Evolutionary conservation across 2,329 filamentous ascomycete species (phyloP).

Genomic region (Ambrosiella cleistominuta): DNA sequence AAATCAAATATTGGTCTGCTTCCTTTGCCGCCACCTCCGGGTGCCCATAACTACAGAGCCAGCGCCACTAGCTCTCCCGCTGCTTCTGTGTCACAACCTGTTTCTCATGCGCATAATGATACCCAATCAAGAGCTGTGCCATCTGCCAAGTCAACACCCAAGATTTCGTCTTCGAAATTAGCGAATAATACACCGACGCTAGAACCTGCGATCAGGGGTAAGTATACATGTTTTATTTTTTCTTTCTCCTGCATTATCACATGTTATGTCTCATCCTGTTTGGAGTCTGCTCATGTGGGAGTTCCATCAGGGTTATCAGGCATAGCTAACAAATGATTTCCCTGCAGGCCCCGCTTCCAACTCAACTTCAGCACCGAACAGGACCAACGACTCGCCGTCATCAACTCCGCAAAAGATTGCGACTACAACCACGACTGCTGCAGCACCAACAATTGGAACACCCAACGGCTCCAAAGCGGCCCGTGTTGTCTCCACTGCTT

Average conservation of each 20-base stretch:
- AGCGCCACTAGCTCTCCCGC: constrained; percentile 40
- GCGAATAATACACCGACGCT: constrained; percentile 15
- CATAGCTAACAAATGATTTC: constrained; percentile 12
- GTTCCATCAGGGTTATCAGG: constrained; percentile 4
- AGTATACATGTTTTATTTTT: no score
- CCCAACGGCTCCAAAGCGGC: constrained; percentile 26
- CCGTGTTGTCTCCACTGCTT: background rate
- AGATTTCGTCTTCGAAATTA: constrained; percentile 7
- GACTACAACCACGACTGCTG: constrained; percentile 15
- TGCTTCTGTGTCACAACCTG: constrained; percentile 28
- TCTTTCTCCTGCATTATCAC: background rate
- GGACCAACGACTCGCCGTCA: background rate
- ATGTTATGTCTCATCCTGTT: constrained; percentile 3
- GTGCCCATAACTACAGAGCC: constrained; percentile 30
- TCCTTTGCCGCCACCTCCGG: constrained; percentile 78
- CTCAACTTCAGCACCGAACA: background rate
- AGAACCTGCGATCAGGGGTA: constrained; percentile 22
- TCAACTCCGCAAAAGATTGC: background rate
- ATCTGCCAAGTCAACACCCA: constrained; percentile 20
- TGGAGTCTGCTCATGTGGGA: background rate
- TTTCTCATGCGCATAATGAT: constrained; percentile 22
- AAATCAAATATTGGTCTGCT: constrained; percentile 81
- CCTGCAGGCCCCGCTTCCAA: constrained; percentile 4
- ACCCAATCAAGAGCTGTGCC: constrained; percentile 24
- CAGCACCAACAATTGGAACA: constrained; percentile 31